A percentile compares a stretch with the other conserved stretches of the same genome.
Evolutionary conservation across 2,329 filamentous ascomycete genomes (phyloP).

Genomic region (Lachnellula suecica): DNA sequence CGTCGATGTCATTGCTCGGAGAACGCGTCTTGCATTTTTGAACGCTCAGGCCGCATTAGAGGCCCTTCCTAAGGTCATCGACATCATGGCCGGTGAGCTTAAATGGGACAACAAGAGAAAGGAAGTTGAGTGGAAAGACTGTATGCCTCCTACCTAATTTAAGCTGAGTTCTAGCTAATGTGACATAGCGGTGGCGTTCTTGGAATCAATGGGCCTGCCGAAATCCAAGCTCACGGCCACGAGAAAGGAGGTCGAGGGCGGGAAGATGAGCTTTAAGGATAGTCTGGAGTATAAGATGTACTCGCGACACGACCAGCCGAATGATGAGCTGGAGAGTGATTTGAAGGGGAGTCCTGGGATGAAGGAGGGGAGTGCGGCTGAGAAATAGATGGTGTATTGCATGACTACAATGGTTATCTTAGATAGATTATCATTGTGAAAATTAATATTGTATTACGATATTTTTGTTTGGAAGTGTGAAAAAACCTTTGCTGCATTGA

Average conservation of each 20-base stretch:
- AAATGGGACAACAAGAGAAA: conserved; percentile 73
- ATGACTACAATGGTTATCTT: not conserved
- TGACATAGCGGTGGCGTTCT: conserved; percentile 51
- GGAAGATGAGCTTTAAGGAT: conserved; percentile 57
- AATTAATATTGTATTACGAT: too few relatives aligned
- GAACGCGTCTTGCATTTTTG: conserved; percentile 83
- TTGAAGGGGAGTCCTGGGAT: conserved; percentile 13
- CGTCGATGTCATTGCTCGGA: conserved; percentile 81
- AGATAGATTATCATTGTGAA: not conserved
- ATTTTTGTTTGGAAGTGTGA: too few relatives aligned
- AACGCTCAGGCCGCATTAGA: conserved; percentile 90
- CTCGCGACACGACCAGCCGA: conserved; percentile 56
- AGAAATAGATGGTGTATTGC: conserved; percentile 16
- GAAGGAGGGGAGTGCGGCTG: conserved; percentile 15
- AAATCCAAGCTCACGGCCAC: conserved; percentile 57
- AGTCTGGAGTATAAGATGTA: conserved; percentile 62
- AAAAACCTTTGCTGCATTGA: too few relatives aligned
- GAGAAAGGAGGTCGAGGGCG: conserved; percentile 59
- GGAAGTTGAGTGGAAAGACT: conserved; percentile 79
- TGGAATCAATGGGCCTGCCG: conserved; percentile 66
- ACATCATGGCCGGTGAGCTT: conserved; percentile 84
- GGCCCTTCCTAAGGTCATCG: conserved; percentile 80
- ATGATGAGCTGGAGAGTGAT: conserved; percentile 33
- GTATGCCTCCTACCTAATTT: conserved; percentile 33
- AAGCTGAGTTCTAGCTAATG: not conserved